A percentile compares a stretch with the other conserved stretches of the same genome.
These are phyloP conservation scores for Pyrenopolyporus hunteri DNA, from an alignment of 495 filamentous ascomycete species.

Conservation along the genomic window DNA sequence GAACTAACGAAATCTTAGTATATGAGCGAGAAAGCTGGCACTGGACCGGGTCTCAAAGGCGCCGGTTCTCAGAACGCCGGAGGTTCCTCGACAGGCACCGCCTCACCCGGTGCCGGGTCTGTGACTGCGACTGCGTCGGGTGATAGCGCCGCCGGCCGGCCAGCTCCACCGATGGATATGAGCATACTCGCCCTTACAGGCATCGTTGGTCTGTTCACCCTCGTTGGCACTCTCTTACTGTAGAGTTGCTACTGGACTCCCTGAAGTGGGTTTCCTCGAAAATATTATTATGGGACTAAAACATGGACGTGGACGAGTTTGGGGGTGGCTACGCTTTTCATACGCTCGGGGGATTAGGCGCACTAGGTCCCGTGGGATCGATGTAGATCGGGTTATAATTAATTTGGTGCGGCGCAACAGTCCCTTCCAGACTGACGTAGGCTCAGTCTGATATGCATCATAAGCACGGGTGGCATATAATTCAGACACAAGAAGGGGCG, in stretches of 20 bases:
- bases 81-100: conserved; percentile 63
- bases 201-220: conserved; percentile 62
- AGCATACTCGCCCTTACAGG: conserved; percentile 60
- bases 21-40: conserved; percentile 76
- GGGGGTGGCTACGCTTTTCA: conserved; percentile 21
- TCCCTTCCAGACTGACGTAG: neutral
- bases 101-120: conserved; percentile 65
- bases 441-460: neutral
- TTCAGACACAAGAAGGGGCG: neutral
- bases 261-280: neutral
- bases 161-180: conserved; percentile 56
- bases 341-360: conserved; percentile 8
- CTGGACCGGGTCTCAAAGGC: conserved; percentile 72
- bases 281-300: neutral
- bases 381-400: conserved; percentile 9
- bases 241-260: conserved; percentile 40
- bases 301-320: neutral
- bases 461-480: conserved; percentile 11
- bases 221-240: conserved; percentile 70
- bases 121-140: conserved; percentile 51
- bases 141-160: conserved; percentile 47
- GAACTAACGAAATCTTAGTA: conserved; percentile 54
- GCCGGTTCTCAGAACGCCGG: conserved; percentile 74
- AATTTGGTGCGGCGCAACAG: conserved; percentile 7
- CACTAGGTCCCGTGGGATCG: conserved; percentile 13